Percentiles rank a stretch among this genome's conserved stretches.
phyloP scores from a whole-genome alignment of 1,284 basidiomycete genomes.

The Irpex rosettiformis region DNA sequence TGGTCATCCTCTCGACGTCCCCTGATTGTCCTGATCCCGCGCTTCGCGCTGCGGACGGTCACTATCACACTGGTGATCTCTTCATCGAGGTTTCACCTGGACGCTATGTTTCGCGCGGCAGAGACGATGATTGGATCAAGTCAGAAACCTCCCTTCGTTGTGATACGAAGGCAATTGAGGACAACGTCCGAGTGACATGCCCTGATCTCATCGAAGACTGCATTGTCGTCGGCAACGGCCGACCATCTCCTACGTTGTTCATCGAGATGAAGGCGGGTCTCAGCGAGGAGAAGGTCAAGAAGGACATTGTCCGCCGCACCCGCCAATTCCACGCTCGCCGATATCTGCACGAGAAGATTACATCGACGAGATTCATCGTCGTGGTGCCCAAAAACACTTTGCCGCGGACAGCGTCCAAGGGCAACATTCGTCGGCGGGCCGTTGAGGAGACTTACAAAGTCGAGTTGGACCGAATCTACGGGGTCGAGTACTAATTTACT shows the following conservation, averaged over 20 bases:
- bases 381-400: conserved; percentile 52
- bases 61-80: conserved; percentile 73
- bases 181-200: conserved; percentile 57
- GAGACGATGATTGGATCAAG: conserved; percentile 80
- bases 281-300: conserved; percentile 51
- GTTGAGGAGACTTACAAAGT: conserved; percentile 54
- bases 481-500: conserved; percentile 17
- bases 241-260: conserved; percentile 66
- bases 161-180: conserved; percentile 75
- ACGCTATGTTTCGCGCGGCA: conserved; percentile 57
- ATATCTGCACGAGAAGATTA: conserved; percentile 67
- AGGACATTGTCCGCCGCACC: conserved; percentile 63
- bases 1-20: conserved; percentile 61
- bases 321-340: conserved; percentile 58
- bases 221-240: conserved; percentile 62
- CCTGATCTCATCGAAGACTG: conserved; percentile 54
- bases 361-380: conserved; percentile 48
- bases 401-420: conserved; percentile 65
- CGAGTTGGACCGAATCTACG: conserved; percentile 52
- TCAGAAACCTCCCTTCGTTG: conserved; percentile 69
- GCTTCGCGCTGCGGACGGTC: conserved; percentile 53
- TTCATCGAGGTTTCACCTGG: conserved; percentile 58
- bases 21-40: conserved; percentile 63
- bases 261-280: conserved; percentile 50
- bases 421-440: conserved; percentile 62